phyloP scores from a whole-genome alignment of 805 yeast genomes.

The Yamadazyma endophytica region DNA sequence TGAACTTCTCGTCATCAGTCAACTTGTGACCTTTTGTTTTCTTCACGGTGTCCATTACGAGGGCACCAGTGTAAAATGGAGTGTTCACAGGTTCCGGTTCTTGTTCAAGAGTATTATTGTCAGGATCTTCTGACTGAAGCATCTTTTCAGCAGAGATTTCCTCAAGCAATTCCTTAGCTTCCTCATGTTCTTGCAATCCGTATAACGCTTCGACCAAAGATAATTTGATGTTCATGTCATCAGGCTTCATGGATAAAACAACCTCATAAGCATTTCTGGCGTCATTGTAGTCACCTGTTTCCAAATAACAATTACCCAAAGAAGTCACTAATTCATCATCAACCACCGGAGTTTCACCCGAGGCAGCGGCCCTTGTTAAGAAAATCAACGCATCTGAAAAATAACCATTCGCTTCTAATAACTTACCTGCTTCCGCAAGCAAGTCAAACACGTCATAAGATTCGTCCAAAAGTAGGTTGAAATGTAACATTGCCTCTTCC shows the following conservation, averaged over 20 bases:
- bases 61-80: no score
- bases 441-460: slow-evolving; percentile 67
- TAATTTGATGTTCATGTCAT: slow-evolving; percentile 67
- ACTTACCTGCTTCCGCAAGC: slow-evolving; percentile 70
- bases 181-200: slow-evolving; percentile 55
- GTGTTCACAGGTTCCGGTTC: background rate
- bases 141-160: slow-evolving; percentile 37
- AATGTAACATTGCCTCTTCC: slow-evolving; percentile 72
- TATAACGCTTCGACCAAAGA: slow-evolving; percentile 80
- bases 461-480: slow-evolving; percentile 52
- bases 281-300: slow-evolving; percentile 60
- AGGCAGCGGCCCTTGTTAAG: slow-evolving; percentile 47
- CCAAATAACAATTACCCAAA: slow-evolving; percentile 74
- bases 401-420: slow-evolving; percentile 62
- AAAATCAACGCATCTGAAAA: slow-evolving; percentile 74
- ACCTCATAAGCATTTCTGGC: slow-evolving; percentile 59
- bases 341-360: slow-evolving; percentile 29
- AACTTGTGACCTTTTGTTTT: slow-evolving; percentile 15
- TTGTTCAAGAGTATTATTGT: slow-evolving; percentile 1
- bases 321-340: slow-evolving; percentile 46
- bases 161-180: slow-evolving; percentile 49
- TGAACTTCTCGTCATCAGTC: slow-evolving; percentile 45
- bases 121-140: slow-evolving; percentile 11
- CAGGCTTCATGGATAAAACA: slow-evolving; percentile 53
- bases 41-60: slow-evolving; percentile 2